These are phyloP conservation scores for Phytophthora fragariaefolia DNA, from an alignment of 352 stramenopile species.

Conservation along the genomic window DNA sequence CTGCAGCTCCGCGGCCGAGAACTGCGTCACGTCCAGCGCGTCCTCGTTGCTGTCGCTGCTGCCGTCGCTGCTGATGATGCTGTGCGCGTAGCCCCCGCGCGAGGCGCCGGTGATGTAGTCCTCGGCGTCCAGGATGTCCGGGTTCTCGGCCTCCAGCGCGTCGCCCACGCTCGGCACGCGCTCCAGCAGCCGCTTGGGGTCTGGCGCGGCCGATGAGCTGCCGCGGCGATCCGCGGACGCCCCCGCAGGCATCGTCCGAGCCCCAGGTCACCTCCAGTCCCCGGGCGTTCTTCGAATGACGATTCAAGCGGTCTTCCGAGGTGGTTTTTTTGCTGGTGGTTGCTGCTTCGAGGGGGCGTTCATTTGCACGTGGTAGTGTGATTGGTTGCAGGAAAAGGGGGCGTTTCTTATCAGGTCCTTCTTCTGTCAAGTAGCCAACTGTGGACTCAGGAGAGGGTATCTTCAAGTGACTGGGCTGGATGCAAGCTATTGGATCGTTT, in stretches of 20 bases:
- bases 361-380: too few species aligned
- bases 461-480: too few species aligned
- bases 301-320: too few species aligned
- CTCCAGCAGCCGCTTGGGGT: constrained; percentile 2
- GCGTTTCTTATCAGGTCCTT: too few species aligned
- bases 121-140: constrained; percentile 24
- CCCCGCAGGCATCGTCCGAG: constrained; percentile 34
- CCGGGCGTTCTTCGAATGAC: constrained; percentile 17
- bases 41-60: constrained; percentile 37
- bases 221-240: constrained; percentile 16
- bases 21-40: constrained; percentile 36
- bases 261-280: constrained; percentile 17
- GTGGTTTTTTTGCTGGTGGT: too few species aligned
- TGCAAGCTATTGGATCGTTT: too few species aligned
- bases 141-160: constrained; percentile 19
- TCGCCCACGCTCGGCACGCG: neutral
- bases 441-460: too few species aligned
- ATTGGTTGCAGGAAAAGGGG: too few species aligned
- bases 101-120: constrained; percentile 38
- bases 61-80: constrained; percentile 38
- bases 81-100: constrained; percentile 28
- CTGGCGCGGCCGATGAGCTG: neutral
- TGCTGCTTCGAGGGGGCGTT: too few species aligned
- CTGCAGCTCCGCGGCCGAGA: constrained; percentile 34
- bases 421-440: too few species aligned